phyloP scores from a whole-genome alignment of 306 rosid genomes.

The Begonia loranthoides region DNA sequence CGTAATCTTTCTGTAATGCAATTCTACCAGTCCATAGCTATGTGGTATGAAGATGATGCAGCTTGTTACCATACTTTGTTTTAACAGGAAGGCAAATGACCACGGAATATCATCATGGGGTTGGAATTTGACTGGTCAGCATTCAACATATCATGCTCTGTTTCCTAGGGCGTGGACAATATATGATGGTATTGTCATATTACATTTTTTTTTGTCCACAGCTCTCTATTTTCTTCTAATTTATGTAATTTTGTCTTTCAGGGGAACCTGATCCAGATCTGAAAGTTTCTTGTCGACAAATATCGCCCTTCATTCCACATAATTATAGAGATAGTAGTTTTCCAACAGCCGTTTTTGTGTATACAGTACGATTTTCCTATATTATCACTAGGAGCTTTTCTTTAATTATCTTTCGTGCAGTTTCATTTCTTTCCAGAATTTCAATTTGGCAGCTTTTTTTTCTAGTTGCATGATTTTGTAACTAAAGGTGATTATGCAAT shows the following conservation, averaged over 20 bases:
- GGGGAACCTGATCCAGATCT: conserved; percentile 98
- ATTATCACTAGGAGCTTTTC: no score
- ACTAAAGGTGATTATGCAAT: no score
- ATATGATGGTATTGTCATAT: conserved; percentile 65
- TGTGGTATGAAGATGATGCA: no score
- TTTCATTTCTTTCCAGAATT: no score
- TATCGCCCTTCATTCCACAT: conserved; percentile 93
- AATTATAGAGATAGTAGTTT: conserved; percentile 94
- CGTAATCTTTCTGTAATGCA: no score
- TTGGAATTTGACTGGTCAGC: conserved; percentile 92
- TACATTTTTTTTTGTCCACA: conserved; percentile 14
- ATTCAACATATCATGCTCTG: conserved; percentile 96
- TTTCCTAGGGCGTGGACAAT: conserved; percentile 99
- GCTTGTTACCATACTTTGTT: conserved; percentile 6
- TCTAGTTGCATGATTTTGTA: no score
- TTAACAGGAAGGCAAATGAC: conserved; percentile 54
- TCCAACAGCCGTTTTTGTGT: conserved; percentile 90
- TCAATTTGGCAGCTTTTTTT: no score
- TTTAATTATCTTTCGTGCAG: no score
- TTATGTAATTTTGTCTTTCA: conserved; percentile 21
- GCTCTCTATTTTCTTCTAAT: no score
- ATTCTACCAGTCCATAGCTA: no score
- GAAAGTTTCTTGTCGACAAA: conserved; percentile 89
- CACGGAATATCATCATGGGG: conserved; percentile 96
- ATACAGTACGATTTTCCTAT: conserved; percentile 52